Conservation (phyloP, 768 basidiomycete species). For the Amyloporia xantha region DNA sequence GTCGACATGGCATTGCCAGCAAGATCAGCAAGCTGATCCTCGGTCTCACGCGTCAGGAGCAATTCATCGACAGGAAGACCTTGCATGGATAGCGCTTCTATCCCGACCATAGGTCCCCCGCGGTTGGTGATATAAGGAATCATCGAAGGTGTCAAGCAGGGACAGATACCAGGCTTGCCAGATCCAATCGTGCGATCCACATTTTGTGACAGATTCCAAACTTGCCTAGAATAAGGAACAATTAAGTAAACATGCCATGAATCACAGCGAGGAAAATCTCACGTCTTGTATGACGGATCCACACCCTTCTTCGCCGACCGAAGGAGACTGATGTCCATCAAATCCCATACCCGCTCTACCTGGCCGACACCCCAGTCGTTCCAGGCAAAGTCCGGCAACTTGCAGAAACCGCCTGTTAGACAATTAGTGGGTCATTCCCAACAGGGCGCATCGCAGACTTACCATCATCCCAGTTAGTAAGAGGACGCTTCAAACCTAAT, state of each 20-base stretch:
- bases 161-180: slow-evolving; percentile 75
- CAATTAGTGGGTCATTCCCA: neutral
- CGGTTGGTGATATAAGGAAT: slow-evolving; percentile 95
- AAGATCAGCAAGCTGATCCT: slow-evolving; percentile 89
- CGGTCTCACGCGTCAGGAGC: slow-evolving; percentile 84
- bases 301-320: slow-evolving; percentile 75
- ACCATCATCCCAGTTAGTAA: slow-evolving; percentile 94
- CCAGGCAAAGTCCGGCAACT: slow-evolving; percentile 87
- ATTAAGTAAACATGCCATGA: neutral
- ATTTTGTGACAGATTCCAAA: slow-evolving; percentile 97
- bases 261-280: slow-evolving; percentile 28
- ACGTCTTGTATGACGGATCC: slow-evolving; percentile 89
- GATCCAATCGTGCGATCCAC: slow-evolving; percentile 88
- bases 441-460: no score
- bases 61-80: slow-evolving; percentile 91
- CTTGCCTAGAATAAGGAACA: slow-evolving; percentile 43
- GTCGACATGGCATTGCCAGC: slow-evolving; percentile 98
- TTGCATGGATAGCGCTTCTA: slow-evolving; percentile 91
- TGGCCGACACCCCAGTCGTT: slow-evolving; percentile 90
- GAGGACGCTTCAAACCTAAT: slow-evolving; percentile 75
- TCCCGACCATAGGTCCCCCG: slow-evolving; percentile 90
- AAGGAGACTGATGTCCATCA: slow-evolving; percentile 87
- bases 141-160: slow-evolving; percentile 94
- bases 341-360: slow-evolving; percentile 91
- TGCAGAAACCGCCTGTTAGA: slow-evolving; percentile 66